Evolutionary conservation across 1,284 basidiomycete genomes (phyloP), one percentile per base, ranked within the genome.

Genomic region (Trametes sp.): DNA sequence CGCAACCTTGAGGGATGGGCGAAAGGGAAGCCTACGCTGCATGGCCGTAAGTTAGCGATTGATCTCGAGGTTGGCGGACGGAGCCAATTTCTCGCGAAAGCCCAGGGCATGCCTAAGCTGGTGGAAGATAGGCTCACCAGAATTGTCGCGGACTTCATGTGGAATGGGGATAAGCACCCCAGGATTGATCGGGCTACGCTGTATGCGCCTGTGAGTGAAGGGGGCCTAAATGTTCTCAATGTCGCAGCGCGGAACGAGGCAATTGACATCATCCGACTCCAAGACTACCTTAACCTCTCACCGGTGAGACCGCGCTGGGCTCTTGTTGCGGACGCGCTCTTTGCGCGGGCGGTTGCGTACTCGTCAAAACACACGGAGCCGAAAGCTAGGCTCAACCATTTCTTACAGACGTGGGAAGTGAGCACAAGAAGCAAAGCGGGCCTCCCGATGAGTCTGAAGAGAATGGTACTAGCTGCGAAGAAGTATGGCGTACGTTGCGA

Each of bases 1-100:
- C 4, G 29, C 7, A 16, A 14, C 7, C 46, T 48, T 4, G 26
- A 59, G 11, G 31, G 13, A 44, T 74, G 72, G 69, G 16, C 23
- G 24, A 26, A 51, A 14, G 11, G 16, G 9, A 38, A 16, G 14
- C 36, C 36, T 6, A 14, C 36, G 8, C 36, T 38, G 14, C 16
- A 10, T 38, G 36, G 36, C 8, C 9, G 36, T 4, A 38, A 38
- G 14, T 38, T 38, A 14, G 16, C 16, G 4, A 14, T 38, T 38
- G 36, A 16, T 4, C 9, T 38, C 4, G 36, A 38, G 16, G 36
- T 38, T 6, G 36, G 36, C 4, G 36, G 36, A 38, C 6, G 36
- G 4, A 38, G 8, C 8, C 36, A 38, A 38, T 38, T 38, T 14
- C 36, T 38, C 4, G 16, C 36, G 4, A 38, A 14, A 14, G 36